Percentiles rank a stretch among this genome's conserved stretches.
These are phyloP conservation scores for Lunularia cruciata DNA, from an alignment of 225 moss, liverwort and hornwort species.

Conservation along the genomic window DNA sequence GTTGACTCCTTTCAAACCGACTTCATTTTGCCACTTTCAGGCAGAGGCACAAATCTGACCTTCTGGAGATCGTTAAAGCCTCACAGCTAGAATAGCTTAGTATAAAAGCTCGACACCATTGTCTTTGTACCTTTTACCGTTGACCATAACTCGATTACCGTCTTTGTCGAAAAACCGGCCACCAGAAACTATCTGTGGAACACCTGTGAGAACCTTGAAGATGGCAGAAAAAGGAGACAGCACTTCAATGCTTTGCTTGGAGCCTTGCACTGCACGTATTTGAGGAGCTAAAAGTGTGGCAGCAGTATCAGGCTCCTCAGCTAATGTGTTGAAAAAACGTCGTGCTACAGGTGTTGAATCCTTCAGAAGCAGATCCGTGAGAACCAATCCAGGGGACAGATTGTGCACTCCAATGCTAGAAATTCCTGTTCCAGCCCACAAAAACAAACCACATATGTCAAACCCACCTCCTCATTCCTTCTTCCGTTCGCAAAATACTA, in stretches of 20 bases:
- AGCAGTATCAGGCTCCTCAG: slow-evolving; percentile 89
- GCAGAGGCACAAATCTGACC: no score
- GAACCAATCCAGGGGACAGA: slow-evolving; percentile 85
- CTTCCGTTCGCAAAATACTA: background rate
- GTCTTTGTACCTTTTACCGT: slow-evolving; percentile 62
- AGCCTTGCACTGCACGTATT: slow-evolving; percentile 61
- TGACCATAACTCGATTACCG: slow-evolving; percentile 71
- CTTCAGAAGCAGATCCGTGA: slow-evolving; percentile 79
- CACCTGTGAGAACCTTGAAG: slow-evolving; percentile 68
- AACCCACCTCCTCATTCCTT: background rate
- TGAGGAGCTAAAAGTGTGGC: slow-evolving; percentile 72
- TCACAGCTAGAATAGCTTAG: slow-evolving; percentile 16
- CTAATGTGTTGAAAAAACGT: slow-evolving; percentile 91
- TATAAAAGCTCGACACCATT: slow-evolving; percentile 57
- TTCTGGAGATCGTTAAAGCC: no score
- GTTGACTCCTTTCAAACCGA: no score
- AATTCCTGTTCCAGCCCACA: slow-evolving; percentile 49
- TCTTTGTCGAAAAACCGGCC: slow-evolving; percentile 94
- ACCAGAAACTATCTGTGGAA: slow-evolving; percentile 80
- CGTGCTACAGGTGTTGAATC: slow-evolving; percentile 83
- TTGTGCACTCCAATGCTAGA: slow-evolving; percentile 94
- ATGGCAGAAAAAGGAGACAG: slow-evolving; percentile 75
- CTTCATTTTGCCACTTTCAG: no score
- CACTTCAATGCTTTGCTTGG: slow-evolving; percentile 64
- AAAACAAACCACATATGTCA: background rate